Evolutionary conservation across 768 basidiomycete species (phyloP).

Genomic region (Mycena vulgaris): DNA sequence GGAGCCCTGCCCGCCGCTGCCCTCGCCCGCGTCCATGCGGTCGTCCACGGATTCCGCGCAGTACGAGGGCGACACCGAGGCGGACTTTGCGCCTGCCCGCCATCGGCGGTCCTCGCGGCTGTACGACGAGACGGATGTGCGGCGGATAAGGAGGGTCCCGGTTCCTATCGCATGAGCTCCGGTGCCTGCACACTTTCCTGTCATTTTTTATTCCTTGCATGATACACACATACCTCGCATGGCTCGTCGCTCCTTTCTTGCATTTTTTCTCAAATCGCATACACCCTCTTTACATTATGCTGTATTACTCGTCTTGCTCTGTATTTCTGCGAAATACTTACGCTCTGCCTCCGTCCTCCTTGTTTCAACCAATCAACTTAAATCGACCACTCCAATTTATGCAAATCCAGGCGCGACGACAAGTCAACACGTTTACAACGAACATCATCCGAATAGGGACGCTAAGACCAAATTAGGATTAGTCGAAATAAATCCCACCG

Average conservation of each 20-base stretch:
- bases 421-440: too few species aligned
- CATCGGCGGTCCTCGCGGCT: conserved; percentile 16
- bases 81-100: conserved; percentile 10
- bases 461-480: too few species aligned
- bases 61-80: conserved; percentile 37
- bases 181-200: neutral
- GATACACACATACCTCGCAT: conserved; percentile 10
- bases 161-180: conserved; percentile 24
- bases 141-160: conserved; percentile 29
- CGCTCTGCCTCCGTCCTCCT: neutral
- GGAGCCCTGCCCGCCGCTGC: conserved; percentile 23
- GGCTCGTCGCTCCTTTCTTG: conserved; percentile 20
- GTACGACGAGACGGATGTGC: conserved; percentile 16
- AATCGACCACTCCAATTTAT: too few species aligned
- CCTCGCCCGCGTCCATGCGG: conserved; percentile 12
- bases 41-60: conserved; percentile 30
- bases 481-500: conserved; percentile 8
- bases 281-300: conserved; percentile 7
- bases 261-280: conserved; percentile 1
- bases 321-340: conserved; percentile 25
- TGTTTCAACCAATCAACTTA: neutral
- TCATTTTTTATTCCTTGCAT: neutral
- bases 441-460: too few species aligned
- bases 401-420: too few species aligned
- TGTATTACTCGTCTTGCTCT: neutral